These are phyloP conservation scores for Xerophyta viscosa DNA, from an alignment of 106 monocot species.

Conservation along the genomic window DNA sequence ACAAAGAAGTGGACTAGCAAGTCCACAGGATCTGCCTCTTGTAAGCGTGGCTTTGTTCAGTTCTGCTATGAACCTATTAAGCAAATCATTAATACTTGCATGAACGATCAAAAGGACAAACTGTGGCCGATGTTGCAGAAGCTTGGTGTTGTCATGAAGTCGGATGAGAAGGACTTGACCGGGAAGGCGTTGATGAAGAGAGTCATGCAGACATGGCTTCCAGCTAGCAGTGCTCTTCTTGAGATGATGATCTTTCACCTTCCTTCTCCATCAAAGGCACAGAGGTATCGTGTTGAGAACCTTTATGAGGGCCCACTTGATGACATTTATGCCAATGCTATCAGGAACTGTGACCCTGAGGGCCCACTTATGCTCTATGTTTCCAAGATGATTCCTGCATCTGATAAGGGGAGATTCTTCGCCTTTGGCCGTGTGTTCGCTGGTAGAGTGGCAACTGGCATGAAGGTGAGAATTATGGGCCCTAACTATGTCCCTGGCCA, in stretches of 20 bases:
- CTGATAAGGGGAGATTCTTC: slow-evolving; percentile 44
- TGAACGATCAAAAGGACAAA: slow-evolving; percentile 46
- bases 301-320: slow-evolving; percentile 45
- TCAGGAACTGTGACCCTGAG: slow-evolving; percentile 37
- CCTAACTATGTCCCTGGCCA: slow-evolving; percentile 48
- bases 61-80: slow-evolving; percentile 48
- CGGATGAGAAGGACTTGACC: slow-evolving; percentile 36
- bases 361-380: slow-evolving; percentile 49
- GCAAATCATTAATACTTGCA: slow-evolving; percentile 38
- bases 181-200: slow-evolving; percentile 49
- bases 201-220: slow-evolving; percentile 47
- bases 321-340: slow-evolving; percentile 35
- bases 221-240: slow-evolving; percentile 37
- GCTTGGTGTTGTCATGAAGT: slow-evolving; percentile 36
- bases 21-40: slow-evolving; percentile 28
- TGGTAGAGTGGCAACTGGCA: slow-evolving; percentile 34
- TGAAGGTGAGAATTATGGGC: slow-evolving; percentile 43
- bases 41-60: slow-evolving; percentile 49
- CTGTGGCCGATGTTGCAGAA: slow-evolving; percentile 45
- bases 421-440: slow-evolving; percentile 45
- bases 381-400: slow-evolving; percentile 48
- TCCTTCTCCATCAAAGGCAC: slow-evolving; percentile 37
- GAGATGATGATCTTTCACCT: slow-evolving; percentile 56
- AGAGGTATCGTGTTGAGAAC: slow-evolving; percentile 47
- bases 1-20: slow-evolving; percentile 49